A percentile compares a stretch with the other conserved stretches of the same genome.
Evolutionary conservation across 768 basidiomycete species (phyloP).

Genomic region (Thelephora ganbajun): DNA sequence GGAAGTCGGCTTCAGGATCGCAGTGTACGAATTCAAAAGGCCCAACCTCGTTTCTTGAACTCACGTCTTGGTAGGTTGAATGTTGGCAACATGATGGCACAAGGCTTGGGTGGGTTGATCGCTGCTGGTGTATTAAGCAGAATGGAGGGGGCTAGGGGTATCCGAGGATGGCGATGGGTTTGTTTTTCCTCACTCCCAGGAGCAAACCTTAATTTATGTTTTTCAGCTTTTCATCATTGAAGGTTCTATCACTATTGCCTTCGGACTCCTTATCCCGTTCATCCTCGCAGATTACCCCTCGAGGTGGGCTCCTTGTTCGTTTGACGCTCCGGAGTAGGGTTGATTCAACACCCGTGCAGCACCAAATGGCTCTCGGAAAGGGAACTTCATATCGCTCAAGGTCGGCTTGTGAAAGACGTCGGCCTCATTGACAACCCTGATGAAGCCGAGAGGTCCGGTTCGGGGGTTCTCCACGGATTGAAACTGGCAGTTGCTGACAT

Average conservation of each 20-base stretch:
- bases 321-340: too few species aligned
- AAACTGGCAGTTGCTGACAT: slow-evolving; percentile 23
- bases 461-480: slow-evolving; percentile 16
- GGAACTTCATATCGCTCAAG: slow-evolving; percentile 18
- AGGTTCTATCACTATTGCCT: slow-evolving; percentile 18
- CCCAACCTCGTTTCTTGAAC: not conserved
- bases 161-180: slow-evolving; percentile 26
- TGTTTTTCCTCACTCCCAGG: not conserved
- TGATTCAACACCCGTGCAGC: not conserved
- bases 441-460: slow-evolving; percentile 7
- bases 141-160: slow-evolving; percentile 26
- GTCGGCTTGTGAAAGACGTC: slow-evolving; percentile 17
- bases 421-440: slow-evolving; percentile 11
- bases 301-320: slow-evolving; percentile 5
- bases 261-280: slow-evolving; percentile 20
- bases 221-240: slow-evolving; percentile 17
- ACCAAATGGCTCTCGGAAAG: slow-evolving; percentile 18
- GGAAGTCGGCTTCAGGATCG: slow-evolving; percentile 23
- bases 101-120: slow-evolving; percentile 32
- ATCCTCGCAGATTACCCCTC: slow-evolving; percentile 26
- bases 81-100: slow-evolving; percentile 26
- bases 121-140: slow-evolving; percentile 27
- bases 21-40: slow-evolving; percentile 9
- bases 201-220: not conserved
- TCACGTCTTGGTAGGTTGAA: slow-evolving; percentile 8